These are phyloP conservation scores for Neurospora sublineolata DNA, from an alignment of 495 filamentous ascomycete genomes.

Conservation along the genomic window DNA sequence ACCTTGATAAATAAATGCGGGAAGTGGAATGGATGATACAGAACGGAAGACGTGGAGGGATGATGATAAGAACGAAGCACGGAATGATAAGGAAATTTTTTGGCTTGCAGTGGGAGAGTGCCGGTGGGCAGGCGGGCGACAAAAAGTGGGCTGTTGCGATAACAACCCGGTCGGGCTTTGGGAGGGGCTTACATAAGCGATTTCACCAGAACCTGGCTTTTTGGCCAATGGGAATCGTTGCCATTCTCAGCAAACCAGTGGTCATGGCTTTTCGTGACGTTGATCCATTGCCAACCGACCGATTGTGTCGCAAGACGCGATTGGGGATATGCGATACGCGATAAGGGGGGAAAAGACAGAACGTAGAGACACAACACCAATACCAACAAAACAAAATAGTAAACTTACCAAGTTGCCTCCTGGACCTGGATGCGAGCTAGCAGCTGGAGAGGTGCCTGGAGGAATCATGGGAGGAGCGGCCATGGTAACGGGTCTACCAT, in stretches of 20 bases:
- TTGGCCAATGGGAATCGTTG: conserved; percentile 9
- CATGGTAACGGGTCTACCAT: conserved; percentile 17
- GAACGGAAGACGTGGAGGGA: background rate
- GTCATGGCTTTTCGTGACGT: background rate
- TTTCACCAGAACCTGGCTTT: conserved; percentile 8
- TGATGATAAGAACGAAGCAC: conserved; percentile 10
- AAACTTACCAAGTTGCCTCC: conserved; percentile 55
- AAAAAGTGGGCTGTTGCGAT: background rate
- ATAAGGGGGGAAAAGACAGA: background rate
- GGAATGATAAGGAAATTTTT: conserved; percentile 27
- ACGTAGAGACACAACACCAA: background rate
- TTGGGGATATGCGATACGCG: conserved; percentile 1
- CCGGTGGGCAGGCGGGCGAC: background rate
- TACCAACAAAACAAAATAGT: conserved; percentile 6
- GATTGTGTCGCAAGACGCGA: conserved; percentile 1
- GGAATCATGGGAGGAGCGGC: conserved; percentile 27
- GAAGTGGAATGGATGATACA: conserved; percentile 1
- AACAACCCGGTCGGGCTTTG: background rate
- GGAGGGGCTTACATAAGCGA: conserved; percentile 15
- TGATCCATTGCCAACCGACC: background rate
- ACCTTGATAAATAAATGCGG: conserved; percentile 11
- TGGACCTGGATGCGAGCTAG: conserved; percentile 54
- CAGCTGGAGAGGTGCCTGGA: conserved; percentile 49
- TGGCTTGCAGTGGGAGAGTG: background rate
- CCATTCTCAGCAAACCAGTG: conserved; percentile 7